Evolutionary conservation across 495 filamentous ascomycete species (phyloP).

Genomic region (Aspergillus kassunensis): DNA sequence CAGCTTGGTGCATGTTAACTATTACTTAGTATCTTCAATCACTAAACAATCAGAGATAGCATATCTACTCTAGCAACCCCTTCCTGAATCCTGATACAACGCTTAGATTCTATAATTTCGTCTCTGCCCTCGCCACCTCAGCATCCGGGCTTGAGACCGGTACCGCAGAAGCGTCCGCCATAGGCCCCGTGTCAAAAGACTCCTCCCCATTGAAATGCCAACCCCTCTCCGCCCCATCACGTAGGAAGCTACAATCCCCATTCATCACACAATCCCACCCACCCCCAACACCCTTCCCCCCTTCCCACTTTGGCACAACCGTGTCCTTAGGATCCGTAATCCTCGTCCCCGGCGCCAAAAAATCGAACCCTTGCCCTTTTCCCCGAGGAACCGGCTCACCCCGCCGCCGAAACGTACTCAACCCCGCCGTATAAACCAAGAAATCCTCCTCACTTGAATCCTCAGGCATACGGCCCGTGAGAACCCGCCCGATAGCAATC

Average conservation of each 20-base stretch:
- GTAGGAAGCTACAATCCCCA: slow-evolving; percentile 78
- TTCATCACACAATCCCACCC: slow-evolving; percentile 78
- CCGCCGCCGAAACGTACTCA: slow-evolving; percentile 59
- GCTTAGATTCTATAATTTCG: slow-evolving; percentile 3
- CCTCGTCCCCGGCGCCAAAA: slow-evolving; percentile 24
- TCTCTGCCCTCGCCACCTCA: slow-evolving; percentile 5
- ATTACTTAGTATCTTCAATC: background rate
- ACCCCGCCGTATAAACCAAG: slow-evolving; percentile 74
- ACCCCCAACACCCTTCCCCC: slow-evolving; percentile 65
- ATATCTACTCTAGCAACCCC: background rate
- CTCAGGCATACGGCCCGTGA: slow-evolving; percentile 73
- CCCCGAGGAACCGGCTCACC: slow-evolving; percentile 19
- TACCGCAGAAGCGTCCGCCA: slow-evolving; percentile 20
- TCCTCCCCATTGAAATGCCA: slow-evolving; percentile 82
- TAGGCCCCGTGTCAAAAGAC: slow-evolving; percentile 53
- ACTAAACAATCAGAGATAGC: background rate
- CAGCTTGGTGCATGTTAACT: background rate
- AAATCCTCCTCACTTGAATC: slow-evolving; percentile 73
- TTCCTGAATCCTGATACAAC: background rate
- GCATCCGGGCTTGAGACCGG: slow-evolving; percentile 4
- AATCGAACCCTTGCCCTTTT: background rate
- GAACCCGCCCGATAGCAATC: slow-evolving; percentile 74
- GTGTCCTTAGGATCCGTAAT: slow-evolving; percentile 25
- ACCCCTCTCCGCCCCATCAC: slow-evolving; percentile 77
- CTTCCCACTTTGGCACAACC: slow-evolving; percentile 53